phyloP scores from a whole-genome alignment of 495 filamentous ascomycete species.

The Hypoxylon rickii region DNA sequence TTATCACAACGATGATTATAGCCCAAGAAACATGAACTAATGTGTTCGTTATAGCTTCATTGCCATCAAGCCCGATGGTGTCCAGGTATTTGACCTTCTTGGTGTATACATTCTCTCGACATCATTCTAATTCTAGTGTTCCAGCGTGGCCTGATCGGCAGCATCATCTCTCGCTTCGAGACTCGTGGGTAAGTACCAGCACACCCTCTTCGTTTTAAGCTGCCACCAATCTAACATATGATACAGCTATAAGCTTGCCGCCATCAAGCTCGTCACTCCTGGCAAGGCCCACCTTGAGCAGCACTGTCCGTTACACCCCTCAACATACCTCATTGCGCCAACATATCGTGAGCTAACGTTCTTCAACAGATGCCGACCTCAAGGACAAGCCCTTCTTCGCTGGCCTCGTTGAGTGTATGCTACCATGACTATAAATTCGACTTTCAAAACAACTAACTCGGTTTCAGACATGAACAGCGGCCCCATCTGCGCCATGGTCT shows the following conservation, averaged over 20 bases:
- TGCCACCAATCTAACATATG: conserved; percentile 20
- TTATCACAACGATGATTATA: too few species aligned
- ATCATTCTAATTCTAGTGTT: conserved; percentile 24
- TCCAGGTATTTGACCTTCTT: conserved; percentile 70
- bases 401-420: conserved; percentile 81
- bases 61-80: conserved; percentile 98
- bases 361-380: conserved; percentile 73
- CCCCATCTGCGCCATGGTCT: conserved; percentile 98
- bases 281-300: conserved; percentile 92
- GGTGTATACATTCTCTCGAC: conserved; percentile 7
- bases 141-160: conserved; percentile 92
- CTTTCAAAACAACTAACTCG: conserved; percentile 28
- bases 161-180: conserved; percentile 98
- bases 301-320: conserved; percentile 66
- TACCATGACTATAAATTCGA: neutral
- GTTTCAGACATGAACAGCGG: conserved; percentile 90
- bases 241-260: conserved; percentile 89
- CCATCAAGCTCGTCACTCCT: conserved; percentile 90
- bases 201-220: neutral
- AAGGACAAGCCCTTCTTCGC: conserved; percentile 94
- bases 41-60: conserved; percentile 74
- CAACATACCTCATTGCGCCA: neutral
- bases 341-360: conserved; percentile 38
- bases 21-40: conserved; percentile 45
- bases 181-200: conserved; percentile 71